These are phyloP conservation scores for Cutaneotrichosporon cutaneum DNA, from an alignment of 1,284 basidiomycete genomes.

Conservation along the genomic window DNA sequence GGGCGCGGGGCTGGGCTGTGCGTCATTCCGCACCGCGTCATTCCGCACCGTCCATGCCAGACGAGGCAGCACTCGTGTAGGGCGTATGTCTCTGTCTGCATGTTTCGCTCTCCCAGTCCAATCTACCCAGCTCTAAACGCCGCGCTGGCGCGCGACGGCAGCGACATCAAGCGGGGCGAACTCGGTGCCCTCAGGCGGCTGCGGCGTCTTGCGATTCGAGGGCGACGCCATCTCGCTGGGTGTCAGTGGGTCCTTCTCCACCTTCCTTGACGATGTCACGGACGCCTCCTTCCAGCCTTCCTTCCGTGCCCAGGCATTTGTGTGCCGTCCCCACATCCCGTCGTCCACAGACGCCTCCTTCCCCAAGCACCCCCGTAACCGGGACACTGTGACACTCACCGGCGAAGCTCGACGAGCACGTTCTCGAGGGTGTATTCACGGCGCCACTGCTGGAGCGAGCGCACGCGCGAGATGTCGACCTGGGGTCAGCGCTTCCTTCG, in stretches of 20 bases:
- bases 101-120: conserved; percentile 1
- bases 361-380: background rate
- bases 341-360: background rate
- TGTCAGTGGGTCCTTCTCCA: background rate
- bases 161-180: conserved; percentile 49
- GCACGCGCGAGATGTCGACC: conserved; percentile 70
- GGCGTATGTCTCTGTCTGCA: conserved; percentile 1
- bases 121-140: conserved; percentile 13
- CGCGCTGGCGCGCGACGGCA: conserved; percentile 43
- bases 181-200: conserved; percentile 81
- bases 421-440: conserved; percentile 77
- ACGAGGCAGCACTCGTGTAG: background rate
- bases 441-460: conserved; percentile 71
- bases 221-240: conserved; percentile 88
- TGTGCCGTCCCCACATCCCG: background rate
- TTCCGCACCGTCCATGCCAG: background rate
- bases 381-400: conserved; percentile 58
- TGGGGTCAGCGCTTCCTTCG: conserved; percentile 31
- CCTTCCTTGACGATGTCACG: background rate
- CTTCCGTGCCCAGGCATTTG: background rate
- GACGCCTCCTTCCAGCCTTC: background rate
- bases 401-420: conserved; percentile 83
- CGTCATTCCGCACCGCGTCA: background rate
- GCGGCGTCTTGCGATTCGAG: conserved; percentile 87
- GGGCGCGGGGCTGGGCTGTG: background rate